Conservation (phyloP, 441 rosid species). For the Omphalea diandra region DNA sequence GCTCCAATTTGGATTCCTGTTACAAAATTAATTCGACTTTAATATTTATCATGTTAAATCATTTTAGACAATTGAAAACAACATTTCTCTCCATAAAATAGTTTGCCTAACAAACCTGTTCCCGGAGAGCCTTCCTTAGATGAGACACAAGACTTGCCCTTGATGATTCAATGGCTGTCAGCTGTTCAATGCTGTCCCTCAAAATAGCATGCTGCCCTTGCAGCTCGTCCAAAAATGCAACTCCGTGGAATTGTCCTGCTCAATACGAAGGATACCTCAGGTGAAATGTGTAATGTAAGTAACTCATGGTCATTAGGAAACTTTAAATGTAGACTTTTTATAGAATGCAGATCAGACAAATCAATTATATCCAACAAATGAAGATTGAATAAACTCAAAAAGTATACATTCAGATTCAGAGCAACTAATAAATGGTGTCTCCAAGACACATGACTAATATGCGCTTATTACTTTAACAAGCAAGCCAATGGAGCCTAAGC, state of each 20-base stretch:
- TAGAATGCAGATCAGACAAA: background rate
- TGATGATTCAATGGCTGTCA: slow-evolving; percentile 58
- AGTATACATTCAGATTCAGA: background rate
- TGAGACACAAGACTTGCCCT: slow-evolving; percentile 67
- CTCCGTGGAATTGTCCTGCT: slow-evolving; percentile 54
- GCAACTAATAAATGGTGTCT: background rate
- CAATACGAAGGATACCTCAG: slow-evolving; percentile 12
- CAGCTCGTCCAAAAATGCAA: slow-evolving; percentile 48
- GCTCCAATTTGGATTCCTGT: slow-evolving; percentile 84
- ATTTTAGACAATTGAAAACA: slow-evolving; percentile 7
- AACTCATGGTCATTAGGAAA: background rate
- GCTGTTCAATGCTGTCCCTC: slow-evolving; percentile 71
- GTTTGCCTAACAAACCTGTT: slow-evolving; percentile 58
- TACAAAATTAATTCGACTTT: slow-evolving; percentile 13
- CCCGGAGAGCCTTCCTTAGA: slow-evolving; percentile 79
- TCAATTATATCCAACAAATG: background rate
- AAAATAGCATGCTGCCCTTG: slow-evolving; percentile 58
- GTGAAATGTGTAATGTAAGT: background rate
- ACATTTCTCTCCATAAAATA: slow-evolving; percentile 1
- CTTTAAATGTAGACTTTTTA: background rate
- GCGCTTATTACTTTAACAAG: background rate
- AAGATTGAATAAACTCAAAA: background rate
- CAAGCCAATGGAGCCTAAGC: background rate
- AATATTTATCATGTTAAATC: slow-evolving; percentile 5
- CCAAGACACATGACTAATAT: slow-evolving; percentile 9